Base-by-base conservation (phyloP, 2,329 filamentous ascomycete species). In the Biscogniauxia mediterranea region DNA sequence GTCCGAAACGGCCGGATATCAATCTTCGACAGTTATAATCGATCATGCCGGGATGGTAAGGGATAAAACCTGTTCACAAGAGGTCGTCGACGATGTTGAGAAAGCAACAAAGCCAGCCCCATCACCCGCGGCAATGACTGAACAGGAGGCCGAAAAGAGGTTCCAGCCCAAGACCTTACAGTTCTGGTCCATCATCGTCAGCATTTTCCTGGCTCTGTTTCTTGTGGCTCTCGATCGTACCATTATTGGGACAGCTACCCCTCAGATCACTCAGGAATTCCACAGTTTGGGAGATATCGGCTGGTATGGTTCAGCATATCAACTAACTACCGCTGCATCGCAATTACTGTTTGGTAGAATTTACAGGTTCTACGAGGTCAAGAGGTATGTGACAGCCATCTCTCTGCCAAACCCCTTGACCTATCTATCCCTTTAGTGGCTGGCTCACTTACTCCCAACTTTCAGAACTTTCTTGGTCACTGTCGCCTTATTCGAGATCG, bases 301-400 rank as follows among this genome's bases (percentile, higher is more conserved):
- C 56, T 89, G 86, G 86, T 88, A 88, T 70, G 85, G 83, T 5
- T 84, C 83, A 46, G 80, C 84, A 1, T 86, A 87, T 70, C 83
- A 87, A 78, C 75, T 88, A 64, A 86, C 85, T 13, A 83, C 83
- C 2, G 80, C 83, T 6, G 82, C 82, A n/a, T 81, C 79, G 19
- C 81, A 84, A 66, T 75, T 84, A 3, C 68, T 84, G 8, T 85
- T 82, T 68, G 83, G 83, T 6, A 77, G 82, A 49, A 77, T 85
- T 49, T 86, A 84, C 70, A 80, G 78, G 63, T 83, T 83, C 64
- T 85, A 84, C 65, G 77, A 80, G 59, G 74, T 81, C 63, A 81
- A 83, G 60, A 78, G 74, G 75, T 82, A 65, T 64, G 76, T 68
- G 46, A 3, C 71, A 11, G 11, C 15, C 9, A 38, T 54, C 13